Evolutionary conservation across 2,329 filamentous ascomycete species (phyloP).

Genomic region (Xylaria sp.): DNA sequence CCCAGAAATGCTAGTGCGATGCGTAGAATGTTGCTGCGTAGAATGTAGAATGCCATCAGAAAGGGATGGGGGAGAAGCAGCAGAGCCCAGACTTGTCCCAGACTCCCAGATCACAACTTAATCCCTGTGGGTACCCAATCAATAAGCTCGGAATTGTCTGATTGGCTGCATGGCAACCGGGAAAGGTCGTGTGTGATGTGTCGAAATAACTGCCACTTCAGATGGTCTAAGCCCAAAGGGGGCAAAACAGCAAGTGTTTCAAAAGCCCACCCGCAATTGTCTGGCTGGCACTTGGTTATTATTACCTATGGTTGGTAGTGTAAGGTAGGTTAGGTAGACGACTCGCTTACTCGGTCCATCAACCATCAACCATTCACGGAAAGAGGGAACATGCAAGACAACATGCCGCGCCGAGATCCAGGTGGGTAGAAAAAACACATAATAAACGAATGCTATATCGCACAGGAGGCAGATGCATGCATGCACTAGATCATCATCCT

Average conservation of each 20-base stretch:
- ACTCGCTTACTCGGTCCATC: constrained; percentile 31
- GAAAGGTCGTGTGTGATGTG: constrained; percentile 36
- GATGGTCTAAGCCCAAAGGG: constrained; percentile 36
- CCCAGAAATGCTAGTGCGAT: not conserved
- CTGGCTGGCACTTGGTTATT: constrained; percentile 4
- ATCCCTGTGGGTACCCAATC: constrained; percentile 36
- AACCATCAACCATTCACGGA: constrained; percentile 19
- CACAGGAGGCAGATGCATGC: constrained; percentile 13
- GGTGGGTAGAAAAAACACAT: constrained; percentile 26
- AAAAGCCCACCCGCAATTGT: not conserved
- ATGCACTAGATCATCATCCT: not conserved
- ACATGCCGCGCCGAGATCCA: constrained; percentile 30
- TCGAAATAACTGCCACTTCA: constrained; percentile 33
- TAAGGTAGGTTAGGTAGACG: not conserved
- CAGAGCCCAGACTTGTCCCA: not conserved
- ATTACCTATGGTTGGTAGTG: not conserved
- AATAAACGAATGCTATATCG: constrained; percentile 23
- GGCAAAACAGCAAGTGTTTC: constrained; percentile 38
- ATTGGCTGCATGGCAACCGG: constrained; percentile 37
- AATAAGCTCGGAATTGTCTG: constrained; percentile 38
- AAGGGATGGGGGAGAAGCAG: constrained; percentile 14
- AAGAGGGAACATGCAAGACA: constrained; percentile 40
- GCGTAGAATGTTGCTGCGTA: not conserved
- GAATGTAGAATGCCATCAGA: constrained; percentile 21
- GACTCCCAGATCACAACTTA: constrained; percentile 40